Conservation (phyloP, 108 stramenopile species). For the Aurantiochytrium sp. region DNA sequence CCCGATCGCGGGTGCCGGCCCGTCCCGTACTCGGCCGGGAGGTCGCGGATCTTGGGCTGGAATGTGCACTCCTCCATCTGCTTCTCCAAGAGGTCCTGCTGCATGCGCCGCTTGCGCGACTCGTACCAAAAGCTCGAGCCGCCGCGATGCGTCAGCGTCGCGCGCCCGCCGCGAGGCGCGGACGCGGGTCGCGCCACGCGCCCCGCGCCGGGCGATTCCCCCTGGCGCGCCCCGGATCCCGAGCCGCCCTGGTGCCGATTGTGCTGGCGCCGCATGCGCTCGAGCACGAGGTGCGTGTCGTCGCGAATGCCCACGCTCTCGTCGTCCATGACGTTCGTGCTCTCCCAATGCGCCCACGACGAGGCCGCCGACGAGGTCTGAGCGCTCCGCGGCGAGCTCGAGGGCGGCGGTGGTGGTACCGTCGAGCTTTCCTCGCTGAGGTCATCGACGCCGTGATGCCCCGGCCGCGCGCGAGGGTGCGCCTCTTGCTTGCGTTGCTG, state of each 20-base stretch:
- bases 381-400: background rate
- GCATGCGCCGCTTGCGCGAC: constrained; percentile 36
- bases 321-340: background rate
- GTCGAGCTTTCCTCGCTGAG: too few species aligned
- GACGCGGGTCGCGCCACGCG: background rate
- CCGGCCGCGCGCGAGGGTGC: too few species aligned
- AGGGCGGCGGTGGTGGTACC: too few species aligned
- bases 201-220: background rate
- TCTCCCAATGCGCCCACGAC: background rate
- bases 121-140: background rate
- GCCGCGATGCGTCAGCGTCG: background rate
- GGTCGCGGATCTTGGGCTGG: constrained; percentile 43
- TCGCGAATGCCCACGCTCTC: background rate
- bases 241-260: background rate
- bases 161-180: background rate
- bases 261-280: constrained; percentile 5
- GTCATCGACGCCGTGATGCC: too few species aligned
- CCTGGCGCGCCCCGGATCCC: background rate
- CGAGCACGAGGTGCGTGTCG: background rate
- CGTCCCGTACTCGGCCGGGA: constrained; percentile 40
- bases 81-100: constrained; percentile 42
- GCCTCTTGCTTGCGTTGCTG: background rate
- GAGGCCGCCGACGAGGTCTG: background rate
- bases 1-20: background rate
- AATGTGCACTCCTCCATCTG: constrained; percentile 56